phyloP scores from a whole-genome alignment of 2,329 filamentous ascomycete genomes.

The Byssothecium circinans region DNA sequence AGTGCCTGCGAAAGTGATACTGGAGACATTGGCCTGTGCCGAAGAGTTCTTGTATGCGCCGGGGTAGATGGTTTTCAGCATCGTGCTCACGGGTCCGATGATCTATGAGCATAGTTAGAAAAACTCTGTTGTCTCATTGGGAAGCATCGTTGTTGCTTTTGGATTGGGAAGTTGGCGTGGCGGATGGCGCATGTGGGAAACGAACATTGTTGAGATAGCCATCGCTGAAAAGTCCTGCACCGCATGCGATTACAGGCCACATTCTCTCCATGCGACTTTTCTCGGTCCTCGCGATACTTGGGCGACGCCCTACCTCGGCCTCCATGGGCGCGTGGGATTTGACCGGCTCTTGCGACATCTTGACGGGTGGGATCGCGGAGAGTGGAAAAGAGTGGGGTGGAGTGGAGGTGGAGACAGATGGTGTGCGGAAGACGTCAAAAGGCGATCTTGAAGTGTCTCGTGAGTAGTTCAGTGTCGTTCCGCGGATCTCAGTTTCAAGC shows the following conservation, averaged over 20 bases:
- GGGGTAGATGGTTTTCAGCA: constrained; percentile 69
- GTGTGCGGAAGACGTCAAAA: background rate
- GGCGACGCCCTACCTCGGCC: constrained; percentile 20
- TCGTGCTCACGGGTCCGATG: constrained; percentile 84
- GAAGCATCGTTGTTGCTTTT: background rate
- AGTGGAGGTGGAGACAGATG: background rate
- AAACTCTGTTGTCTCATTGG: constrained; percentile 1
- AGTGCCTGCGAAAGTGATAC: constrained; percentile 84
- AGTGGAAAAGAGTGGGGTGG: too few species aligned
- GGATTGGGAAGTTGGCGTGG: background rate
- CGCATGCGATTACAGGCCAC: constrained; percentile 82
- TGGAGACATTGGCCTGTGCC: constrained; percentile 73
- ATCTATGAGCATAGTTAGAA: constrained; percentile 55
- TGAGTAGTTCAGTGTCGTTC: background rate
- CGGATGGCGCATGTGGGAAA: constrained; percentile 5
- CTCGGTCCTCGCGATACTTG: constrained; percentile 31
- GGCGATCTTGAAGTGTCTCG: constrained; percentile 5
- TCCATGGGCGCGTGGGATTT: constrained; percentile 11
- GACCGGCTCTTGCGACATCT: constrained; percentile 17
- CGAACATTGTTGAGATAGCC: constrained; percentile 85
- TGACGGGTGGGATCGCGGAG: background rate
- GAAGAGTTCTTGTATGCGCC: constrained; percentile 67
- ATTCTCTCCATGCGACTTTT: constrained; percentile 49
- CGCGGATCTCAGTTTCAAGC: background rate
- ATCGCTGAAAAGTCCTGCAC: constrained; percentile 86